Conservation (phyloP, 2,329 filamentous ascomycete species). For the Paecilomyces sp. region DNA sequence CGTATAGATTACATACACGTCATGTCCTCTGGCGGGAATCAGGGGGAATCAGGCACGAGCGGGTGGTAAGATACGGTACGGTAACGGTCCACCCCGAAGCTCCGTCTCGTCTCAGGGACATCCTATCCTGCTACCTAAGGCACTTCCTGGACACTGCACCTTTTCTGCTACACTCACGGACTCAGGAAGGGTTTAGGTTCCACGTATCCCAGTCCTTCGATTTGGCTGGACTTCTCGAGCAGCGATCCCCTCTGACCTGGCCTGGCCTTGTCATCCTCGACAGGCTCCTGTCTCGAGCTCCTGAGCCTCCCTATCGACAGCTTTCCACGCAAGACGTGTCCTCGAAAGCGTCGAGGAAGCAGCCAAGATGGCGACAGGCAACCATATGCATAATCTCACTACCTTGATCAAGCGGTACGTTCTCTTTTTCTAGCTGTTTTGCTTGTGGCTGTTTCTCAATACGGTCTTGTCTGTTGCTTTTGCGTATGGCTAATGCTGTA, state of each 20-base stretch:
- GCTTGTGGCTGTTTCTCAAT: not conserved
- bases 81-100: constrained; percentile 13
- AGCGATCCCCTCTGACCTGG: not conserved
- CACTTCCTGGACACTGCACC: constrained; percentile 7
- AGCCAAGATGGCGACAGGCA: constrained; percentile 56
- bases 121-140: not conserved
- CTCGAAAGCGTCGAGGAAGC: constrained; percentile 7
- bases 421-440: not conserved
- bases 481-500: constrained; percentile 32
- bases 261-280: not conserved
- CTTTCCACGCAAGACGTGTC: constrained; percentile 5
- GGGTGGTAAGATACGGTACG: constrained; percentile 10
- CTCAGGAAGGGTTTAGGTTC: not conserved
- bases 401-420: constrained; percentile 96
- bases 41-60: not conserved
- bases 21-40: constrained; percentile 4
- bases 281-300: constrained; percentile 41
- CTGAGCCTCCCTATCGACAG: constrained; percentile 25
- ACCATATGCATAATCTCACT: constrained; percentile 91
- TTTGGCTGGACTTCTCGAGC: not conserved
- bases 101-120: constrained; percentile 14
- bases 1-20: constrained; percentile 11
- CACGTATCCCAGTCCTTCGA: not conserved
- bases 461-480: not conserved
- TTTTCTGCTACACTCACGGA: not conserved